Conservation (phyloP, 192 early-diverging fungal species). For the Glomus cerebriforme region DNA sequence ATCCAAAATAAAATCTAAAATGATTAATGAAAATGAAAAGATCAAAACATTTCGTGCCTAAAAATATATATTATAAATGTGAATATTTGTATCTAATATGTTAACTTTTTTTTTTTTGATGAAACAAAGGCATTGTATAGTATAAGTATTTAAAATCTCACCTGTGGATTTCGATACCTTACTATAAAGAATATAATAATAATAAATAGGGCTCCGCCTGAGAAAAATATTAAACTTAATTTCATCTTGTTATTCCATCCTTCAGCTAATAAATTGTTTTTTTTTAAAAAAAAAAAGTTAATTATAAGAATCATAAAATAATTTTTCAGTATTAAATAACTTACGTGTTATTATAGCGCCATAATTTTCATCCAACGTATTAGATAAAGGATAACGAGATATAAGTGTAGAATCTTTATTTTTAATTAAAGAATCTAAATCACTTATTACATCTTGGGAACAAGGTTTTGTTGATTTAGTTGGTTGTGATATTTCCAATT, state of each 20-base stretch:
- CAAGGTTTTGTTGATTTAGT: background rate
- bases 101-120: too few relatives aligned
- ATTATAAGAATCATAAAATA: background rate
- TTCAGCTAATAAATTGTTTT: background rate
- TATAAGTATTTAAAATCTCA: too few relatives aligned
- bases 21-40: background rate
- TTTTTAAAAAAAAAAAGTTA: background rate
- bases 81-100: too few relatives aligned
- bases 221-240: background rate
- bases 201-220: background rate
- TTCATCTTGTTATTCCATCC: background rate
- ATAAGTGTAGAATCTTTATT: background rate
- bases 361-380: background rate
- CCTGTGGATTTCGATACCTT: background rate
- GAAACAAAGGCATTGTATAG: too few relatives aligned
- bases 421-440: background rate
- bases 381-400: background rate
- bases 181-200: background rate
- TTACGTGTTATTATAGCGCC: background rate
- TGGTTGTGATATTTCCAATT: background rate
- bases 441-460: background rate
- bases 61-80: too few relatives aligned
- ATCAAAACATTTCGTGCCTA: background rate
- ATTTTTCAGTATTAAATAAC: background rate
- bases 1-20: constrained; percentile 3